Evolutionary conservation across 164 flowering plant species (phyloP), one percentile per base, ranked within the genome.

Genomic region (Kalanchoe fedtschenkoi): DNA sequence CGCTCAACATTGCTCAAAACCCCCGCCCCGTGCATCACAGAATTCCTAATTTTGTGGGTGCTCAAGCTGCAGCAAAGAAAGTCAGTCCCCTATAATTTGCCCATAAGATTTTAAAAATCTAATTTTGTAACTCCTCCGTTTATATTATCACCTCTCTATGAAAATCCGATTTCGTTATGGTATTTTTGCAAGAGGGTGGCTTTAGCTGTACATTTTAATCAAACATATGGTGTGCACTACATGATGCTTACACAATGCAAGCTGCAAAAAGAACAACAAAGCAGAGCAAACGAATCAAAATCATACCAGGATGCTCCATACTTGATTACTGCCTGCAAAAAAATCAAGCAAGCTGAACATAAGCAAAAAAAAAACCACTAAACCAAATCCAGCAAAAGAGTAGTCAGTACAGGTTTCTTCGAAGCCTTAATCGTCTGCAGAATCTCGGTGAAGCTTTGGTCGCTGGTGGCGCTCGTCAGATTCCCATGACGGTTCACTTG

Each of bases 11-110:
- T 32, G 97, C 92, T 4, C 87, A 79, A 60, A 81, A 86, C 62
- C 95, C 97, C 43, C 78, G 97, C 9, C 91, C 97, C 37, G 97
- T 90, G 73, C 92, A 86, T 69, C 95, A 90, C 47, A 83, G 95
- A 15, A 90, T 90, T 6, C 97, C 97, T 61, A 86, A 90, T 69
- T 85, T 87, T 66, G 76, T 79, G 28, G 97, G 86, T 1, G 95
- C 97, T 34, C 56, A 81, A 0, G 66, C 70, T 26, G 95, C 95
- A 35, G 89, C 95, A 28, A 43, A 69, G 37, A 90, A 76, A 6
- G 93, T 82, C 22, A 30, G 46, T 47, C 34, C 41, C 13, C 47
- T 24, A 3, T 6, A 24, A 29, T 26, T 51, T 51, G 15, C n/a
- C n/a, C n/a, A n/a, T n/a, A n/a, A n/a, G n/a, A n/a, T n/a, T n/a